Base-by-base conservation (phyloP, 768 basidiomycete species). In the Suillus lakei region DNA sequence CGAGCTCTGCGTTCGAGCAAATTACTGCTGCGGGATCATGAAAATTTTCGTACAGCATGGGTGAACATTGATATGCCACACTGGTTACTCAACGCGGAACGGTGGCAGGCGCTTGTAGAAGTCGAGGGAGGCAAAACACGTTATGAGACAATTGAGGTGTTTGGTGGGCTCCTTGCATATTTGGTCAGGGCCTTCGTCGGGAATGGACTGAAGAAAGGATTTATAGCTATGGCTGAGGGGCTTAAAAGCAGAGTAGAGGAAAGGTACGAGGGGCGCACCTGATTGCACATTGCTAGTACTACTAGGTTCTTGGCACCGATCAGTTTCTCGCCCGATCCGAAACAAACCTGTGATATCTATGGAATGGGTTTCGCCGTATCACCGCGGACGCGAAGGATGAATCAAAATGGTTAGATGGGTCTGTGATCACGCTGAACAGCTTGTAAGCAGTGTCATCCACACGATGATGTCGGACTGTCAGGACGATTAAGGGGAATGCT, bases 141-240 rank as follows among this genome's bases (percentile, higher is more conserved):
- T 56, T 92, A 92, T 67, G 89, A 91, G 74, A 86, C 84, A 6
- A 74, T 82, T 10, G 88, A 89, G 70, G 86, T 86, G 34, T 91
- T 91, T 60, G 74, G 75, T 21, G 89, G 89, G 0, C 21, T 83
- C 2, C 62, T 85, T 13, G 89, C 88, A 43, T 87, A 89, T 68
- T 1, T 86, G 12, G 74, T 90, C 61, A 81, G 78, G 68, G 76
- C 79, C 46, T 79, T 85, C 61, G 70, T 86, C 16, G 76, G 80
- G 16, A 66, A 69, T 16, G 81, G 83, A 50, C 71, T 91, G 59
- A 72, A 73, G 32, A 48, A 73, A 59, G 85, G 83, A 0, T 86
- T 88, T 56, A 67, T 72, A 9, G 88, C 85, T 1, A 85, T 87
- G 79, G 88, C 84, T 0, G 82, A 85, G 56, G 85, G 80, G 0